Evolutionary conservation across 2,329 filamentous ascomycete species (phyloP).

Genomic region (Akanthomyces uredinophilus): DNA sequence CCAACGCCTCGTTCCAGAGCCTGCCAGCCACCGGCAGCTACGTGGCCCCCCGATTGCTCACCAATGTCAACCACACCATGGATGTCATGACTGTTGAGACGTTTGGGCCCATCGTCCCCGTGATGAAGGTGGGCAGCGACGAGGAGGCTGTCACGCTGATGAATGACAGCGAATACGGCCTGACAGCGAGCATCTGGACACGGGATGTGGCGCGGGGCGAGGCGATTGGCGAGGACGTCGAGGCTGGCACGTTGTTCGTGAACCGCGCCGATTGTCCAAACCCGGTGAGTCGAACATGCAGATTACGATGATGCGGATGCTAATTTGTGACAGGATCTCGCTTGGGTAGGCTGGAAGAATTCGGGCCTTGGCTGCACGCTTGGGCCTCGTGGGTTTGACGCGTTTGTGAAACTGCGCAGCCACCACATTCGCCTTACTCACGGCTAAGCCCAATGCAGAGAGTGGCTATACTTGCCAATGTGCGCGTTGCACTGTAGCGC

Average conservation of each 20-base stretch:
- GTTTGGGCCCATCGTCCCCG: slow-evolving; percentile 86
- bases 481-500: no score
- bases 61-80: slow-evolving; percentile 76
- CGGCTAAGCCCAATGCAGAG: background rate
- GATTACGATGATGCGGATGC: background rate
- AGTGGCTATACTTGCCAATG: background rate
- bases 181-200: slow-evolving; percentile 97
- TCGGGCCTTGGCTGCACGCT: slow-evolving; percentile 91
- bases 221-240: slow-evolving; percentile 71
- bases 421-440: slow-evolving; percentile 53
- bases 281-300: slow-evolving; percentile 58
- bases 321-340: slow-evolving; percentile 60
- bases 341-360: slow-evolving; percentile 96
- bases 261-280: slow-evolving; percentile 91
- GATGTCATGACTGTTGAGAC: slow-evolving; percentile 89
- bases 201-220: slow-evolving; percentile 76
- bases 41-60: slow-evolving; percentile 78
- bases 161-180: slow-evolving; percentile 91
- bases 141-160: slow-evolving; percentile 77
- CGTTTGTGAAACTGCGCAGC: slow-evolving; percentile 95
- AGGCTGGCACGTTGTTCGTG: slow-evolving; percentile 93
- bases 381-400: slow-evolving; percentile 86
- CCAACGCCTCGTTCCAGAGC: slow-evolving; percentile 69
- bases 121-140: slow-evolving; percentile 82
- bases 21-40: slow-evolving; percentile 76